Evolutionary conservation across 2,329 filamentous ascomycete genomes (phyloP).

Genomic region (Reticulascus tulasneorum): DNA sequence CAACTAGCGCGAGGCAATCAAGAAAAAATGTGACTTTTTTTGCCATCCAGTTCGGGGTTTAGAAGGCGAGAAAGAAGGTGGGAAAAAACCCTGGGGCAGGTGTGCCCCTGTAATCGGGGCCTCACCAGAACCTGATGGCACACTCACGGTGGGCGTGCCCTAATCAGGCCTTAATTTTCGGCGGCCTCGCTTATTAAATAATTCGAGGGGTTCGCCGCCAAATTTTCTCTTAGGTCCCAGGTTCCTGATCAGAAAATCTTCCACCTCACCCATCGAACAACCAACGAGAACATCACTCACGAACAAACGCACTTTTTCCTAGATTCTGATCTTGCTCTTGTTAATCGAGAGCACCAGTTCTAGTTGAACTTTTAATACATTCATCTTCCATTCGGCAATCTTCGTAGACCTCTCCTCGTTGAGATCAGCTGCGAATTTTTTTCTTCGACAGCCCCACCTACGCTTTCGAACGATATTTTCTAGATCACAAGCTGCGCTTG

Average conservation of each 20-base stretch:
- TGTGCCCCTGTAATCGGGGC: constrained; percentile 6
- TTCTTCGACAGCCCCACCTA: constrained; percentile 22
- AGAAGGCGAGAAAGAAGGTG: not conserved
- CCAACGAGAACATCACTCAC: constrained; percentile 23
- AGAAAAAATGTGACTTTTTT: no score
- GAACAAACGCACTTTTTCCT: constrained; percentile 27
- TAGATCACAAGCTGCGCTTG: constrained; percentile 79
- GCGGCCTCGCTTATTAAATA: constrained; percentile 15
- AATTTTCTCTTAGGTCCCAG: constrained; percentile 31
- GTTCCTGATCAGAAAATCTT: constrained; percentile 16
- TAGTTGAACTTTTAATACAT: constrained; percentile 30
- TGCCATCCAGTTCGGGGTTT: no score
- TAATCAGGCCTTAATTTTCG: constrained; percentile 10
- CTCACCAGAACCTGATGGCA: no score
- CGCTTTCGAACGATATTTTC: constrained; percentile 28
- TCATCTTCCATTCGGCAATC: constrained; percentile 17
- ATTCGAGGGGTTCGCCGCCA: constrained; percentile 15
- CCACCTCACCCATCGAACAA: constrained; percentile 20
- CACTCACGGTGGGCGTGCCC: constrained; percentile 12
- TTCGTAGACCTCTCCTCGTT: constrained; percentile 26
- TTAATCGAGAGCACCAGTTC: constrained; percentile 44
- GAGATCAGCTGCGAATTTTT: constrained; percentile 32
- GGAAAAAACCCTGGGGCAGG: constrained; percentile 6
- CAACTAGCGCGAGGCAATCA: no score
- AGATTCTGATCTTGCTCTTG: constrained; percentile 39